Base-by-base conservation (phyloP, 805 yeast genomes). In the Candida easanensis region DNA sequence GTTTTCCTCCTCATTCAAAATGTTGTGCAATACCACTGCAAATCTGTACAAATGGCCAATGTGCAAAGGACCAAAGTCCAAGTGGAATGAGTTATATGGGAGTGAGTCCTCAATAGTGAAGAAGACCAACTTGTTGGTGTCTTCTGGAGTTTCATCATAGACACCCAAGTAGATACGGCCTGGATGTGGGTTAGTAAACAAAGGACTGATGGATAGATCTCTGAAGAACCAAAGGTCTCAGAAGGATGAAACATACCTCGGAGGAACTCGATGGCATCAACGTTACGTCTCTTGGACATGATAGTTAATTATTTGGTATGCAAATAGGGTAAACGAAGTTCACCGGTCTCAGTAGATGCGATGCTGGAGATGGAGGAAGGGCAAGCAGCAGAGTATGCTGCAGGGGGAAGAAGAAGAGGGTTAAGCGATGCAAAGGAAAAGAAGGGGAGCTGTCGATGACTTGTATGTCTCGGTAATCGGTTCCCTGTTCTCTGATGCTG, bases 1-100 rank as follows among this genome's bases (percentile, higher is more conserved):
- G 61, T 90, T 90, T 14, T 76, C 76, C 28, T 84, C 84, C 54
- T 87, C 96, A 55, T 91, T 91, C 55, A 93, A 73, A 39, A 90
- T 84, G 60, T 89, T 95, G 62, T 93, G 99, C 46, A 93, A 74
- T 16, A 86, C 83, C 15, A 93, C 97, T 0, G 99, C 99, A 69
- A 93, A 93, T 39, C 99, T 74, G 66, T 93, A 93, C 39, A 93
- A 68, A 62, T 85, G 95, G 1, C 97, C 97, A 39, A 91, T 80
- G 62, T 91, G 95, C 53, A 93, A 70, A 0, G 99, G 99, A 36
- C 99, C 99, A 65, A 93, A 93, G 64, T 93, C 99, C 51, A 90
- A 74, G 63, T 91, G 96, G 69, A 93, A 93, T n/a, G 95, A 75
- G 60, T 93, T 93, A 64, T 93, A 93, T 4, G 93, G 95, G 36